phyloP scores from a whole-genome alignment of 116 monocot genomes.

The Papilionanthe hybrid region DNA sequence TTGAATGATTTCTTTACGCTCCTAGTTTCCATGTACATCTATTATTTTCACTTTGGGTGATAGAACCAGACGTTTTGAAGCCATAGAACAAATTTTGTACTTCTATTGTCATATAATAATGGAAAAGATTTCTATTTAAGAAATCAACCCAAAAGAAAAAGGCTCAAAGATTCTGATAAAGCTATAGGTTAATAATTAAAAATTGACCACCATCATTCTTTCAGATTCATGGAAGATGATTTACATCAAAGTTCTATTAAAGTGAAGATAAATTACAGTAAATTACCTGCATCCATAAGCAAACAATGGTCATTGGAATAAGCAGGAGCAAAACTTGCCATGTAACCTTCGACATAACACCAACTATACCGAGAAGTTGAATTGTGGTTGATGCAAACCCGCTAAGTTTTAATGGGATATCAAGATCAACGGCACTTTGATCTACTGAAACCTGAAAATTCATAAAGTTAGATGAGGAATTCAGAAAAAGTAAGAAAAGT shows the following conservation, averaged over 20 bases:
- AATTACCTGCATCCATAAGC: conserved; percentile 98
- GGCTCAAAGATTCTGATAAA: not conserved
- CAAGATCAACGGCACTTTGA: conserved; percentile 97
- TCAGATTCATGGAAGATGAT: not conserved
- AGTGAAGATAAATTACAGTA: not conserved
- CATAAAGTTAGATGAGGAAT: conserved; percentile 12
- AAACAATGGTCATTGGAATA: conserved; percentile 81
- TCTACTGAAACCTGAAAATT: conserved; percentile 89
- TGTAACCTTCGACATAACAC: conserved; percentile 90
- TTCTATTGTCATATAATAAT: not conserved
- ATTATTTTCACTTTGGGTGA: not conserved
- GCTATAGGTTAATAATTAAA: not conserved
- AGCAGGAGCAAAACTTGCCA: conserved; percentile 89
- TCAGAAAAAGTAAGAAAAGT: not conserved
- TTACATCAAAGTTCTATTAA: not conserved
- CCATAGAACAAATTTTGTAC: not conserved
- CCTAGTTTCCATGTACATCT: not conserved
- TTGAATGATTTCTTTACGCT: not conserved
- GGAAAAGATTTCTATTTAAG: not conserved
- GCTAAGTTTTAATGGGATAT: conserved; percentile 93
- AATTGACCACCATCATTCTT: not conserved
- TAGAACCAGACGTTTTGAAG: not conserved
- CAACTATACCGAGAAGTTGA: conserved; percentile 86
- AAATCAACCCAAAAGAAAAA: not conserved
- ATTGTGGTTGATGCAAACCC: conserved; percentile 94